These are phyloP conservation scores for Yarrowia galli DNA, from an alignment of 1,139 yeast genomes.

Conservation along the genomic window DNA sequence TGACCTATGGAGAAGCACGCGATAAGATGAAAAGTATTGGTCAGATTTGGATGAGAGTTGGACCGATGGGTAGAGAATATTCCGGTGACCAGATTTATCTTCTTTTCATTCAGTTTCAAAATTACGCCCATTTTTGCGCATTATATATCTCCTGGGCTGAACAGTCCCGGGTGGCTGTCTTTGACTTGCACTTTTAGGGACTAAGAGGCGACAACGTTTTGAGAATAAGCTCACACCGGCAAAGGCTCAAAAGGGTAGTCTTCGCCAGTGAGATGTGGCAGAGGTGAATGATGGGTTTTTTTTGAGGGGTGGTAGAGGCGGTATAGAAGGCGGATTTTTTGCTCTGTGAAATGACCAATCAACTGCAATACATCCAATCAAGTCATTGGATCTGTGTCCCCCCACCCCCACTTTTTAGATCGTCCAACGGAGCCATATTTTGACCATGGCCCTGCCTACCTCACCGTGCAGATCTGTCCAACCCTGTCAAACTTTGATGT, in stretches of 20 bases:
- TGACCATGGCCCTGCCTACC: slow-evolving; percentile 20
- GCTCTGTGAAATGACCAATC: no score
- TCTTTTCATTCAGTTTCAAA: not conserved
- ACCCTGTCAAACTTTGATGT: slow-evolving; percentile 29
- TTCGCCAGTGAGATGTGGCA: not conserved
- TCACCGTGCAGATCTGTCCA: slow-evolving; percentile 13
- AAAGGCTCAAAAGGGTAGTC: slow-evolving; percentile 5
- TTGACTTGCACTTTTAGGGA: slow-evolving; percentile 20
- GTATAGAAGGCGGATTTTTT: no score
- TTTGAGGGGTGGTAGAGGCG: not conserved
- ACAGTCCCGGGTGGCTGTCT: slow-evolving; percentile 10
- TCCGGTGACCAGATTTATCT: not conserved
- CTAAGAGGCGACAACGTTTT: not conserved
- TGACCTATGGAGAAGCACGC: not conserved
- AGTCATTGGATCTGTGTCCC: not conserved
- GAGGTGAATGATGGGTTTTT: not conserved
- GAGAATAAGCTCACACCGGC: not conserved
- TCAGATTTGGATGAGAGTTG: not conserved
- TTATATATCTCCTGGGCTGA: slow-evolving; percentile 4
- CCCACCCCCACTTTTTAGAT: not conserved
- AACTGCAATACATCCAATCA: no score
- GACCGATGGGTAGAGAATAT: not conserved
- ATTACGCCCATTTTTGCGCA: slow-evolving; percentile 19
- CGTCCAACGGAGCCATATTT: not conserved
- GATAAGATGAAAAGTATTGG: not conserved